Evolutionary conservation across 176 grass and related monocot species (phyloP), one percentile per base, ranked within the genome.

Genomic region (Pontederia paniculata): DNA sequence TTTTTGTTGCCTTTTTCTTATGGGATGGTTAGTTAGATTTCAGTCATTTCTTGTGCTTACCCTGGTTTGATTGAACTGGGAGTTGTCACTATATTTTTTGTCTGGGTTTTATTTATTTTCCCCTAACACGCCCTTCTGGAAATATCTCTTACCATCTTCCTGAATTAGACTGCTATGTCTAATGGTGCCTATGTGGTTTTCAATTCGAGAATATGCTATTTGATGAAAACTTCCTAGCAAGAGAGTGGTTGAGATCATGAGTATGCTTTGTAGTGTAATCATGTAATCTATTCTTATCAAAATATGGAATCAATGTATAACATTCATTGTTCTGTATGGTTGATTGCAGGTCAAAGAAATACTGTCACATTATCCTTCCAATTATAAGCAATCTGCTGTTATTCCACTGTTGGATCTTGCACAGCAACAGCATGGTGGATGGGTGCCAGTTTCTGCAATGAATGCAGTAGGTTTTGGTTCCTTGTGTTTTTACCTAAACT

Each of bases 301-400:
- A n/a, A n/a, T n/a, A n/a, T n/a, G n/a, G n/a, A n/a, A n/a, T n/a
- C n/a, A n/a, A n/a, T n/a, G n/a, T n/a, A n/a, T n/a, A n/a, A n/a
- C n/a, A n/a, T n/a, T 55, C 8, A 46, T 2, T 64, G 10, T 44
- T 20, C 42, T 60, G 17, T 9, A 18, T 63, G 45, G 15, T 42
- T 49, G 20, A 48, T 28, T 73, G 67, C 46, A 97, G 86, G 93
- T 75, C 25, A 82, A 88, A 10, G 86, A 98, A 9, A 91, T 91
- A 23, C 21, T 98, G 14, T 91, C 86, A 44, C 80, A 91, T 59
- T 98, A 98, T 66, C 83, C 93, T 60, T 84, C 83, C 54, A 98
- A 98, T 70, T 98, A 98, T 69, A 98, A 91, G 83, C 93, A 91
- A 71, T 98, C 93, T 50, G 86, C 79, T 60, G 74, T 91, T 75